These are phyloP conservation scores for Amanita polypyramis DNA, from an alignment of 768 basidiomycete species.

Conservation along the genomic window DNA sequence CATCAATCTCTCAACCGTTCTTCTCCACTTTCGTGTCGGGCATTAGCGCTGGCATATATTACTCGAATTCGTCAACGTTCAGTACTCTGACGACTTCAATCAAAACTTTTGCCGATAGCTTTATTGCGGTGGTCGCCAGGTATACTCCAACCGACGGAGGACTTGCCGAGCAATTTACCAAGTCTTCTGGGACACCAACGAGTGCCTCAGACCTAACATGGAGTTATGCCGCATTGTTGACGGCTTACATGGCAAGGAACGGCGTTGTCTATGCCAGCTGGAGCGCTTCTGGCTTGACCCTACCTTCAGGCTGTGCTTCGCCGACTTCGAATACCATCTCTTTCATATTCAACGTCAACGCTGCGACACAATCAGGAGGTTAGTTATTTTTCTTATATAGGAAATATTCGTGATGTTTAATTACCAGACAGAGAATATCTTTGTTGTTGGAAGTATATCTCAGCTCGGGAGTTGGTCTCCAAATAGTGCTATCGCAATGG, in stretches of 20 bases:
- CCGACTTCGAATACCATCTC: constrained; percentile 28
- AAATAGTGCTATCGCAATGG: constrained; percentile 42
- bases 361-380: constrained; percentile 52
- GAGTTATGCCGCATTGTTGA: constrained; percentile 66
- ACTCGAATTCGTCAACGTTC: constrained; percentile 35
- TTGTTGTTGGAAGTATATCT: constrained; percentile 47
- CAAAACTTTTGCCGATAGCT: constrained; percentile 53
- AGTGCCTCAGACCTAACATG: constrained; percentile 66
- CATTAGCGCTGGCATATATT: constrained; percentile 42
- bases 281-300: constrained; percentile 51
- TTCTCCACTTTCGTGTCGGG: constrained; percentile 47
- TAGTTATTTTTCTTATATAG: constrained; percentile 12
- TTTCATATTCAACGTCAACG: constrained; percentile 57
- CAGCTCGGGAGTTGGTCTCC: constrained; percentile 54
- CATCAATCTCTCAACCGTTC: constrained; percentile 54
- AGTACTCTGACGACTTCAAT: constrained; percentile 36
- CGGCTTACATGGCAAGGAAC: constrained; percentile 40
- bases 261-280: constrained; percentile 42
- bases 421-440: constrained; percentile 48
- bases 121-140: constrained; percentile 41
- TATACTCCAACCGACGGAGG: constrained; percentile 54
- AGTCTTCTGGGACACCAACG: constrained; percentile 34
- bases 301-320: constrained; percentile 29
- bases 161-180: constrained; percentile 55
- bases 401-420: too few relatives aligned